These are phyloP conservation scores for Diutina catenulata DNA, from an alignment of 1,139 yeast species.

Conservation along the genomic window DNA sequence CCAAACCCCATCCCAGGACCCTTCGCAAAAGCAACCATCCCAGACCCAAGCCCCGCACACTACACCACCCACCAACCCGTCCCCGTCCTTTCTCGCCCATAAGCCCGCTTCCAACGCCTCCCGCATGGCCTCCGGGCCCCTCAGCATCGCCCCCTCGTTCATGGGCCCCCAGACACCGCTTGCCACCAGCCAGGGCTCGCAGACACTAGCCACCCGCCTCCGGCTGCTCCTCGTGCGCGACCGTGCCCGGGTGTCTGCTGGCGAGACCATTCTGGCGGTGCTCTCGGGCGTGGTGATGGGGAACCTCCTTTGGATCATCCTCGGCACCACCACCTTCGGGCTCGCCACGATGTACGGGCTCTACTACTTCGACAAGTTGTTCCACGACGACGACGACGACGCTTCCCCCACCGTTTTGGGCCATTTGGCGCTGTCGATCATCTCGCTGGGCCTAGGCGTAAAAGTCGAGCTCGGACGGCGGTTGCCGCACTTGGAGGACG, in stretches of 20 bases:
- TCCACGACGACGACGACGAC: slow-evolving; percentile 7
- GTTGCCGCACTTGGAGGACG: background rate
- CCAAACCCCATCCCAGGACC: too few species aligned
- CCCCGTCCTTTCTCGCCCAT: too few species aligned
- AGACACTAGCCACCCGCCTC: too few species aligned
- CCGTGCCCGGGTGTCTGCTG: background rate
- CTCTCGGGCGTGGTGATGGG: slow-evolving; percentile 36
- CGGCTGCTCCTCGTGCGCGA: background rate
- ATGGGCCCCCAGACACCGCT: too few species aligned
- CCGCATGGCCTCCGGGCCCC: too few species aligned
- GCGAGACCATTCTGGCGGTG: slow-evolving; percentile 1
- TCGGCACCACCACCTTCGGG: slow-evolving; percentile 58
- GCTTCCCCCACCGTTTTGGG: background rate
- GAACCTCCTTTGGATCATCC: slow-evolving; percentile 43
- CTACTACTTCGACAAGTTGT: slow-evolving; percentile 25
- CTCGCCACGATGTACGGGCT: slow-evolving; percentile 39
- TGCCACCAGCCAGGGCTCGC: too few species aligned
- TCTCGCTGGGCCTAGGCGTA: slow-evolving; percentile 3
- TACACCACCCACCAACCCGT: too few species aligned
- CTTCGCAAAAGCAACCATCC: too few species aligned
- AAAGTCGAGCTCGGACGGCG: background rate
- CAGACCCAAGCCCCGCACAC: too few species aligned
- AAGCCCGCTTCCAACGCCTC: too few species aligned
- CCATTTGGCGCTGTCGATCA: slow-evolving; percentile 13
- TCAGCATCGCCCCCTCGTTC: too few species aligned